Evolutionary conservation across 1,139 yeast species (phyloP).

Genomic region (Nakaseomyces kungkrabaensis): DNA sequence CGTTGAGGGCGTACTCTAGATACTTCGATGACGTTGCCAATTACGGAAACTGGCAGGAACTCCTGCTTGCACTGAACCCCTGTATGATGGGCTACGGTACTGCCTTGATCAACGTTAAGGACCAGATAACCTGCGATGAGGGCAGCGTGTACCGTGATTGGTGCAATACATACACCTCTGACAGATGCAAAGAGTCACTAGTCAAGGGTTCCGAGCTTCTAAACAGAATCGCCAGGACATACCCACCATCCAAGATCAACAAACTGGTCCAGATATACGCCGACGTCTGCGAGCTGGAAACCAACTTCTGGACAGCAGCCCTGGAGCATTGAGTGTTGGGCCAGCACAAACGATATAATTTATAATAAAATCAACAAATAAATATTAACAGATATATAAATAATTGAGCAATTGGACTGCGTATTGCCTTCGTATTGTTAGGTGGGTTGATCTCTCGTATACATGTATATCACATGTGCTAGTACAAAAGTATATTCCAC

Average conservation of each 20-base stretch:
- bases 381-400: no score
- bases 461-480: no score
- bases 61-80: conserved; percentile 62
- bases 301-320: conserved; percentile 53
- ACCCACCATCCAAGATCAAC: conserved; percentile 36
- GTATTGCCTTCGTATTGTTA: no score
- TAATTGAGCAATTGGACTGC: no score
- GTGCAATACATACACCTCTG: conserved; percentile 52
- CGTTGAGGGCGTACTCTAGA: conserved; percentile 50
- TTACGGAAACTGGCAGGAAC: conserved; percentile 49
- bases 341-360: no score
- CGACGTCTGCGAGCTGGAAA: conserved; percentile 49
- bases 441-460: no score
- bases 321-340: conserved; percentile 9
- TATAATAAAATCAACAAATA: no score
- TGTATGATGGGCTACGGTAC: conserved; percentile 66
- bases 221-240: no score
- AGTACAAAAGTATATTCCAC: no score
- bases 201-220: conserved; percentile 30
- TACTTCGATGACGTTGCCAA: conserved; percentile 47
- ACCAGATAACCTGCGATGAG: conserved; percentile 16
- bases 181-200: conserved; percentile 48
- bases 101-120: conserved; percentile 26
- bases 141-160: conserved; percentile 41
- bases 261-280: conserved; percentile 48